phyloP scores from a whole-genome alignment of 257 asterid genomes.

The Solanum lycopersicoides region DNA sequence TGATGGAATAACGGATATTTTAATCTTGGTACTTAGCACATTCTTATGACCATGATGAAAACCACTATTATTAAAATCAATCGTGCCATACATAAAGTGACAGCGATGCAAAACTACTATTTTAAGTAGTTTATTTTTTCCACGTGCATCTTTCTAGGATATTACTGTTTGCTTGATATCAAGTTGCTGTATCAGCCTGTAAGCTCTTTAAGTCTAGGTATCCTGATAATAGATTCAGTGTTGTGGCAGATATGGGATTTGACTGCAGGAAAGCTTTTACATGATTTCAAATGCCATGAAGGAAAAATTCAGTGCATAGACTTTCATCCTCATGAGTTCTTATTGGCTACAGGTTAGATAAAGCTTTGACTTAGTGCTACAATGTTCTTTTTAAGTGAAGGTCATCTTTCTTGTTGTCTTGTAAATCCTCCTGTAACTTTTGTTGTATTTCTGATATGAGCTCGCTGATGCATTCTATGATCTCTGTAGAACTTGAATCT shows the following conservation, averaged over 20 bases:
- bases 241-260: constrained; percentile 90
- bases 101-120: background rate
- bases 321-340: constrained; percentile 92
- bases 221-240: constrained; percentile 15
- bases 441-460: background rate
- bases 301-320: constrained; percentile 94
- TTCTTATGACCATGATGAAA: background rate
- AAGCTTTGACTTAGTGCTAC: constrained; percentile 3
- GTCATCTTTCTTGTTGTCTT: background rate
- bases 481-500: background rate
- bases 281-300: constrained; percentile 86
- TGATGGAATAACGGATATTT: background rate
- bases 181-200: background rate
- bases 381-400: background rate
- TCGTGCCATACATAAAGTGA: background rate
- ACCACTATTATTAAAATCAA: background rate
- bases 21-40: background rate
- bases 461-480: background rate
- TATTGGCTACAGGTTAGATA: constrained; percentile 90
- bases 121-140: background rate
- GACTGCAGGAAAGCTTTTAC: constrained; percentile 97
- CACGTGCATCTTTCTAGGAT: background rate
- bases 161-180: background rate
- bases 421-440: background rate
- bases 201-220: background rate